Conservation (phyloP, 352 stramenopile genomes). For the Pythium rhizo-oryzae region DNA sequence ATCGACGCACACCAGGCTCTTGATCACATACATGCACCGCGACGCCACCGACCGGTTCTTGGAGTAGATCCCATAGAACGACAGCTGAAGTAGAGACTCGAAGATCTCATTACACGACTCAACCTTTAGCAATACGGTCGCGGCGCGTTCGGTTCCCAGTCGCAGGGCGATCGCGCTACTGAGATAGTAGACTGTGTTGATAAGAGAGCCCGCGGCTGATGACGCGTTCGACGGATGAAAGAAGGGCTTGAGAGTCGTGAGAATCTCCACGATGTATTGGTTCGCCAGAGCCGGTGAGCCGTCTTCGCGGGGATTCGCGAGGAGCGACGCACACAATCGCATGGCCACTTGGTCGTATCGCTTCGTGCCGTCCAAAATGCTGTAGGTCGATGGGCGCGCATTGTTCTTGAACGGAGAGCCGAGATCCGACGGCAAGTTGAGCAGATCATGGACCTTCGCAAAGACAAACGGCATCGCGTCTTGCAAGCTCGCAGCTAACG, state of each 20-base stretch:
- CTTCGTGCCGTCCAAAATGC: constrained; percentile 55
- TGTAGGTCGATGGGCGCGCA: constrained; percentile 56
- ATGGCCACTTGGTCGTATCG: constrained; percentile 55
- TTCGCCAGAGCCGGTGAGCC: constrained; percentile 31
- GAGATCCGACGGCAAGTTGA: constrained; percentile 69
- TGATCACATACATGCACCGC: constrained; percentile 74
- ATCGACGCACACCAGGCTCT: constrained; percentile 65
- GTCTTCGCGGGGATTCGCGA: constrained; percentile 32
- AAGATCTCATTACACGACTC: constrained; percentile 43
- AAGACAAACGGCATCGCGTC: constrained; percentile 62
- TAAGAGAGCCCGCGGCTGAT: constrained; percentile 57
- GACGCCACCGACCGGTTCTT: constrained; percentile 64
- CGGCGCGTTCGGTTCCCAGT: constrained; percentile 49
- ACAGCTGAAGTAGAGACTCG: constrained; percentile 53
- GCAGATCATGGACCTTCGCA: constrained; percentile 61
- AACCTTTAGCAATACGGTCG: constrained; percentile 28
- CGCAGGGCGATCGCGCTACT: constrained; percentile 51
- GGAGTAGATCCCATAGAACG: constrained; percentile 74
- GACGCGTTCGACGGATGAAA: constrained; percentile 77
- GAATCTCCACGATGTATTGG: constrained; percentile 59
- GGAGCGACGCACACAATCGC: constrained; percentile 56
- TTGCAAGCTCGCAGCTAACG: not conserved
- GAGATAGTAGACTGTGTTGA: constrained; percentile 59
- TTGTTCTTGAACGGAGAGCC: constrained; percentile 64
- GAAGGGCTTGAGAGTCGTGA: constrained; percentile 63